Percentiles rank a stretch among this genome's conserved stretches.
Evolutionary conservation across 345 rosid genomes (phyloP).

Genomic region (Fremontodendron californicum): DNA sequence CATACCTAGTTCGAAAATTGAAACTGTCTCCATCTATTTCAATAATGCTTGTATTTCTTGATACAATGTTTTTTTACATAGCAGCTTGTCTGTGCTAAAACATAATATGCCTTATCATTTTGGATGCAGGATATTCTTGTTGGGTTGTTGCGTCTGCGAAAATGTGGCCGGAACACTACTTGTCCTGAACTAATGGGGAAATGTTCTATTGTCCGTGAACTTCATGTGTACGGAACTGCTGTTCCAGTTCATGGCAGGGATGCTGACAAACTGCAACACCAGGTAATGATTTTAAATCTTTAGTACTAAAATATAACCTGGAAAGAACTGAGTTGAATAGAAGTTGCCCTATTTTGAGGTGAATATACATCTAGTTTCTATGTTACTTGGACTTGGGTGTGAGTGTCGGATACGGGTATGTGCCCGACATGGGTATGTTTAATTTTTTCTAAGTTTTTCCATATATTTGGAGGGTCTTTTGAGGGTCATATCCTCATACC

Average conservation of each 20-base stretch:
- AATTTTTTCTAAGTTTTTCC: too few relatives aligned
- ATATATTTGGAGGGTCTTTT: too few relatives aligned
- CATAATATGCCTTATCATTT: background rate
- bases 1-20: background rate
- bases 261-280: slow-evolving; percentile 95
- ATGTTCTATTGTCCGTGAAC: slow-evolving; percentile 96
- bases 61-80: background rate
- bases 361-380: background rate
- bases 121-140: slow-evolving; percentile 84
- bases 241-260: slow-evolving; percentile 99
- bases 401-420: too few relatives aligned
- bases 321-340: background rate
- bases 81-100: background rate
- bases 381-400: too few relatives aligned
- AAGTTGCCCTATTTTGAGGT: background rate
- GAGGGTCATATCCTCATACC: too few relatives aligned
- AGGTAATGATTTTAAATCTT: slow-evolving; percentile 42
- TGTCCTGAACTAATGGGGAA: slow-evolving; percentile 89
- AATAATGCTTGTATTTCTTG: background rate
- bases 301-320: background rate
- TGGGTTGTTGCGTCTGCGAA: slow-evolving; percentile 83
- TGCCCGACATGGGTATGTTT: too few relatives aligned
- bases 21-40: background rate
- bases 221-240: slow-evolving; percentile 99
- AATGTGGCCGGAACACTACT: slow-evolving; percentile 78